A percentile compares a stretch with the other conserved stretches of the same genome.
Evolutionary conservation across 2,329 filamentous ascomycete genomes (phyloP).

Genomic region (Venturia asperata): DNA sequence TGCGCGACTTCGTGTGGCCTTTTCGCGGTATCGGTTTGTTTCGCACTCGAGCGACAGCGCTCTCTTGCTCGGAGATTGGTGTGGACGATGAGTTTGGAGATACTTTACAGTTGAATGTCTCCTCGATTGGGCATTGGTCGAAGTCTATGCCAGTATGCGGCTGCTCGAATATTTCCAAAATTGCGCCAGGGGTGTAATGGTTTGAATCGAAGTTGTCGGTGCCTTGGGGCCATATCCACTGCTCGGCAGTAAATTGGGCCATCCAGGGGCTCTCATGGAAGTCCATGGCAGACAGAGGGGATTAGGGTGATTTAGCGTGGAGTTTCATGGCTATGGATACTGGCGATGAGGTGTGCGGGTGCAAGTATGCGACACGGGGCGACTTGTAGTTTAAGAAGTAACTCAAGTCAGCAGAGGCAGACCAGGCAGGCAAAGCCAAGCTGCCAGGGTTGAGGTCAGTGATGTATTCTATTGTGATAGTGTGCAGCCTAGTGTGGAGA

Average conservation of each 20-base stretch:
- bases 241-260: slow-evolving; percentile 1
- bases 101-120: neutral
- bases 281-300: neutral
- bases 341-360: neutral
- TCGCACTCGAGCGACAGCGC: neutral
- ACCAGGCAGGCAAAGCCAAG: no score
- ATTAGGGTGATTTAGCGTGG: neutral
- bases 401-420: neutral
- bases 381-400: no score
- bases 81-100: slow-evolving; percentile 6
- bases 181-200: neutral
- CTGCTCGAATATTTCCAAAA: neutral
- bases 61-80: neutral
- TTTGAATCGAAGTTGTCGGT: neutral
- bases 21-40: slow-evolving; percentile 20
- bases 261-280: neutral
- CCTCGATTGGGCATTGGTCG: neutral
- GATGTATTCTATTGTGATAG: neutral
- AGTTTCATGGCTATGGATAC: neutral
- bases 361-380: neutral
- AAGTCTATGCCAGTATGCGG: neutral
- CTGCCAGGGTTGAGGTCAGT: neutral
- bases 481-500: neutral
- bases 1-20: slow-evolving; percentile 57
- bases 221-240: slow-evolving; percentile 1